A percentile compares a stretch with the other conserved stretches of the same genome.
phyloP scores from a whole-genome alignment of 805 yeast genomes.

The Starmerella sp. region DNA sequence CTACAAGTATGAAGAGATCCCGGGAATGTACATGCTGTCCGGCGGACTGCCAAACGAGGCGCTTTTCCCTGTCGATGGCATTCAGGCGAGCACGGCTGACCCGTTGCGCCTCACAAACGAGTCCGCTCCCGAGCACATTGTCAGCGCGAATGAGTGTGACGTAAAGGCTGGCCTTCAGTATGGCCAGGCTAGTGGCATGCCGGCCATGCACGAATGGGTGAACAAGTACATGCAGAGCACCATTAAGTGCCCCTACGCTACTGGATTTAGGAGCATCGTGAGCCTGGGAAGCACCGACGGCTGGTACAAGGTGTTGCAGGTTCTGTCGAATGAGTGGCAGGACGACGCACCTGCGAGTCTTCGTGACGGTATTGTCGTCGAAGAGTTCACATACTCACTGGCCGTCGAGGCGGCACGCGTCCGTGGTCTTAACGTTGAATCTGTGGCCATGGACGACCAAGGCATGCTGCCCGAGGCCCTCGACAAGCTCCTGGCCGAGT shows the following conservation, averaged over 20 bases:
- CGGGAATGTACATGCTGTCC: conserved; percentile 21
- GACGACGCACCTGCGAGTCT: conserved; percentile 14
- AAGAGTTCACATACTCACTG: conserved; percentile 64
- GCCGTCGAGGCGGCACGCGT: conserved; percentile 61
- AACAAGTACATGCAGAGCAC: conserved; percentile 42
- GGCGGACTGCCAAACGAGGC: conserved; percentile 24
- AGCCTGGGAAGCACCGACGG: conserved; percentile 25
- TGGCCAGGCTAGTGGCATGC: conserved; percentile 75
- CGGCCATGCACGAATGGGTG: conserved; percentile 55
- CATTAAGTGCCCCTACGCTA: conserved; percentile 19
- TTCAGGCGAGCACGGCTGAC: conserved; percentile 14
- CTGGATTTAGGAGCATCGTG: conserved; percentile 20
- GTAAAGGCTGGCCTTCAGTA: conserved; percentile 78
- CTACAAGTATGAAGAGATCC: conserved; percentile 22
- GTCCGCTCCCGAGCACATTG: not conserved
- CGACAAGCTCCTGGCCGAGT: conserved; percentile 43
- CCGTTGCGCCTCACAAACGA: conserved; percentile 2
- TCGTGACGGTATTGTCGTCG: conserved; percentile 62
- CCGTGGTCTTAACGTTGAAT: conserved; percentile 49
- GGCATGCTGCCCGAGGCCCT: conserved; percentile 42
- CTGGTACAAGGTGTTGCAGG: conserved; percentile 22
- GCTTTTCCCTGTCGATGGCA: conserved; percentile 20
- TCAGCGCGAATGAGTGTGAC: conserved; percentile 9
- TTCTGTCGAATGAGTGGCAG: conserved; percentile 23
- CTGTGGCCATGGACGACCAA: conserved; percentile 53